Percentiles rank a stretch among this genome's conserved stretches.
phyloP scores from a whole-genome alignment of 164 flowering plant genomes.

The Aristolochia fimbriata region DNA sequence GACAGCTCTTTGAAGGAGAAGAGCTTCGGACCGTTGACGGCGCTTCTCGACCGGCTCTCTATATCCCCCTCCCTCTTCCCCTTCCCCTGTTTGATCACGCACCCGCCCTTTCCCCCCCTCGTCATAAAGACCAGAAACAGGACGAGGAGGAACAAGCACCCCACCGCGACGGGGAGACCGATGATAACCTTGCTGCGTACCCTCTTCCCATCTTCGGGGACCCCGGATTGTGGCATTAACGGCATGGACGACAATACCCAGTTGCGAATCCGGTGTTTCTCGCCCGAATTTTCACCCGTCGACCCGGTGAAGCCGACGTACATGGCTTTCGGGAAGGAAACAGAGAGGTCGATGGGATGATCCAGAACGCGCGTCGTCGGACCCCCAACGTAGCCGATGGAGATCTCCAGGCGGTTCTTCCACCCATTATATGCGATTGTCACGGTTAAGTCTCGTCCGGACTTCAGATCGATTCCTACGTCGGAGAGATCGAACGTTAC shows the following conservation, averaged over 20 bases:
- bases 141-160: constrained; percentile 20
- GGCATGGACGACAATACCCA: constrained; percentile 37
- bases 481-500: constrained; percentile 34
- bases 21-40: constrained; percentile 34
- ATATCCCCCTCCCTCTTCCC: constrained; percentile 19
- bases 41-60: constrained; percentile 28
- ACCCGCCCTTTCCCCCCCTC: not conserved
- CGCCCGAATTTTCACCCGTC: constrained; percentile 34
- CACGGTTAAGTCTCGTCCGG: constrained; percentile 32
- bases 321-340: constrained; percentile 36
- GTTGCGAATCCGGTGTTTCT: constrained; percentile 27
- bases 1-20: constrained; percentile 30
- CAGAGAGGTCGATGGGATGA: constrained; percentile 23
- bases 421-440: constrained; percentile 52
- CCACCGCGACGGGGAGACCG: constrained; percentile 10
- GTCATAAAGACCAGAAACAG: not conserved
- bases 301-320: constrained; percentile 76
- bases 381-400: constrained; percentile 30
- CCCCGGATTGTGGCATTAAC: constrained; percentile 7
- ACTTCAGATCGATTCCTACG: constrained; percentile 41
- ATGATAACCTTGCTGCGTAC: constrained; percentile 28
- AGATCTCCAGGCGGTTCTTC: constrained; percentile 34
- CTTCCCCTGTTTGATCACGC: constrained; percentile 6
- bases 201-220: not conserved
- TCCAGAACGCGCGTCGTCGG: constrained; percentile 42